Evolutionary conservation across 2,329 filamentous ascomycete genomes (phyloP).

Genomic region (Nectriaceae sp.): DNA sequence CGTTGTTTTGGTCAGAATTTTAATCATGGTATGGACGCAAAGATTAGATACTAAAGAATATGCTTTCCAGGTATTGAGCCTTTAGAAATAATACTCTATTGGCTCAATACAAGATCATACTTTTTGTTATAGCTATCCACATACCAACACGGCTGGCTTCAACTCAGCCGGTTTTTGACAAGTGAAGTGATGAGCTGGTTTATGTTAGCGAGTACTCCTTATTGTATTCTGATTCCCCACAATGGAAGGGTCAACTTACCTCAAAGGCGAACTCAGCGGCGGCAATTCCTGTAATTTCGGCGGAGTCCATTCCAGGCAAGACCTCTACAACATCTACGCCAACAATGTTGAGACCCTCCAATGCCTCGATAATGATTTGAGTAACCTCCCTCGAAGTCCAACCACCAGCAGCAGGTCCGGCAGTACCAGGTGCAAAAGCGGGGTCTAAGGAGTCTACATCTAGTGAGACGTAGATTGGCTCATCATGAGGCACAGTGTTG

Average conservation of each 20-base stretch:
- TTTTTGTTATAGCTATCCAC: no score
- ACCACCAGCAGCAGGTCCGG: constrained; percentile 3
- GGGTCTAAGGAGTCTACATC: constrained; percentile 7
- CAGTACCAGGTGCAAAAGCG: constrained; percentile 4
- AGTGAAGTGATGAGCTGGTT: neutral
- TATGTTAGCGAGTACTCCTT: neutral
- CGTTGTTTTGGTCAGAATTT: no score
- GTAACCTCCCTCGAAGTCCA: constrained; percentile 7
- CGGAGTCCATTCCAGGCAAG: neutral
- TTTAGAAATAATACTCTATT: no score
- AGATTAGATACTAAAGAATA: no score
- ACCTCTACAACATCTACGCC: constrained; percentile 7
- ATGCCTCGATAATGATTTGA: constrained; percentile 4
- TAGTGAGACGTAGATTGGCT: constrained; percentile 5
- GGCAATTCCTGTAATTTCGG: constrained; percentile 1
- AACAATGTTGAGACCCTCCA: constrained; percentile 4
- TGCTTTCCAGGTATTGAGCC: no score
- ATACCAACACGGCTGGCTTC: no score
- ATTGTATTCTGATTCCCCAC: no score
- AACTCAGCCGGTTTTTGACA: neutral
- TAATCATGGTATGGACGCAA: no score
- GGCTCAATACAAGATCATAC: no score
- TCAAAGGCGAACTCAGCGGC: constrained; percentile 1
- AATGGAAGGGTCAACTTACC: neutral
- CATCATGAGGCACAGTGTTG: neutral